Evolutionary conservation across 148 eudicot species (phyloP).

Genomic region (Selenicereus undatus): DNA sequence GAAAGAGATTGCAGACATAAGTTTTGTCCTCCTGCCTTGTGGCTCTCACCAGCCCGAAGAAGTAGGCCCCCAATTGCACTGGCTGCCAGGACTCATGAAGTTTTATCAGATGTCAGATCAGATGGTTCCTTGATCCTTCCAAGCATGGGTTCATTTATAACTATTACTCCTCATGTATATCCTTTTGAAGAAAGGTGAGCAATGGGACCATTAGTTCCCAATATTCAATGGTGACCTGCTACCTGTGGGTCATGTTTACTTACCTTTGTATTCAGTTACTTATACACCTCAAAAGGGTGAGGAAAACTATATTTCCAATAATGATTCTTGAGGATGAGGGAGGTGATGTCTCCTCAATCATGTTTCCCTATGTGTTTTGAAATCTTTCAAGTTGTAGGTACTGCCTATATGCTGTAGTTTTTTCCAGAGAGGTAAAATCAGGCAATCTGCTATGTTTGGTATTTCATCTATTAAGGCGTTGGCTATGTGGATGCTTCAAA

Average conservation of each 20-base stretch:
- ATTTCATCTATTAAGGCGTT: too few species aligned
- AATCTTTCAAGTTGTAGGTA: background rate
- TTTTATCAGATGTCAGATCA: constrained; percentile 46
- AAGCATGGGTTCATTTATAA: constrained; percentile 50
- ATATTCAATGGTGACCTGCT: background rate
- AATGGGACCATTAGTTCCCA: background rate
- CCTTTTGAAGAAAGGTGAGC: constrained; percentile 67
- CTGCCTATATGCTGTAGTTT: background rate
- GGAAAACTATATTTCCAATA: background rate
- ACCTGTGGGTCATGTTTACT: constrained; percentile 2
- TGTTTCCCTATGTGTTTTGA: background rate
- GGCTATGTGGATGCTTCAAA: background rate
- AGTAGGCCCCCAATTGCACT: constrained; percentile 85
- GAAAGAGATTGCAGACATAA: constrained; percentile 95
- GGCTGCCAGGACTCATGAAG: constrained; percentile 92
- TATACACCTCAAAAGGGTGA: background rate
- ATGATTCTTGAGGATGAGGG: background rate
- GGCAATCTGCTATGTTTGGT: too few species aligned
- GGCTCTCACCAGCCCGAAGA: constrained; percentile 85
- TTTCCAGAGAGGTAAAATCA: too few species aligned
- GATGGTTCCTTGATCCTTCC: constrained; percentile 48
- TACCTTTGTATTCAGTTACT: constrained; percentile 5
- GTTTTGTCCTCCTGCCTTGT: constrained; percentile 80
- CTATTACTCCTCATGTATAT: too few species aligned
- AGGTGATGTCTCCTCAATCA: background rate